Evolutionary conservation across 2,329 filamentous ascomycete genomes (phyloP), one percentile per base, ranked within the genome.

Genomic region (Gliomastix tumulicola): DNA sequence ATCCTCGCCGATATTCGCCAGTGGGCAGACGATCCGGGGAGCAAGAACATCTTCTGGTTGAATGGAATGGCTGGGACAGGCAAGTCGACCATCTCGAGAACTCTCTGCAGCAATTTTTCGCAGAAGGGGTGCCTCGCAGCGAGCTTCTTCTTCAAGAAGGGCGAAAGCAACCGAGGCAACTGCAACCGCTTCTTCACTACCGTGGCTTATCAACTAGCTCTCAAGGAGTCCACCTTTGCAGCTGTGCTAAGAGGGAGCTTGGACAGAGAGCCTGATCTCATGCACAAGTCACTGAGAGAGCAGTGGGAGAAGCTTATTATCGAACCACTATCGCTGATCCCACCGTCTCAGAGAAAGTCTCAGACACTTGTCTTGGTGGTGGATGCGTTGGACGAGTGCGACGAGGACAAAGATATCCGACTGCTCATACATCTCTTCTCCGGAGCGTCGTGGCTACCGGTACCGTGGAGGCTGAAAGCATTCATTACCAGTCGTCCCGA

Each of bases 401-500:
- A 15, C n/a, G 18, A 16, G 6, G 28, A 32, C 7, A 19, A 20
- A 12, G 13, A 37, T 10, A 27, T 30, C 6, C 22, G 34, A 4
- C 30, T 32, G n/a, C 22, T 42, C 10, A 19, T 39, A 4, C 18
- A 30, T 16, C 37, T 42, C 13, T 20, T 42, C 9, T 37, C 40
- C 8, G 20, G 17, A 13, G 19, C 32, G 7, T 30, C 16, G 18
- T n/a, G n/a, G n/a, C n/a, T n/a, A n/a, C n/a, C n/a, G n/a, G n/a
- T n/a, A n/a, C n/a, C n/a, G n/a, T 18, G 12, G 15, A 11, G n/a
- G 3, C 30, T 61, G 21, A 54, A 49, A 36, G 36, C 57, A n/a
- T 61, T 65, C 34, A 23, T 65, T 8, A 65, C 61, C 0, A 66
- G 62, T 39, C 48, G 62, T 20, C 62, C 61, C 1, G 54, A 65